Evolutionary conservation across 2,329 filamentous ascomycete species (phyloP), one percentile per base, ranked within the genome.

Genomic region (Colletotrichum camelliae): DNA sequence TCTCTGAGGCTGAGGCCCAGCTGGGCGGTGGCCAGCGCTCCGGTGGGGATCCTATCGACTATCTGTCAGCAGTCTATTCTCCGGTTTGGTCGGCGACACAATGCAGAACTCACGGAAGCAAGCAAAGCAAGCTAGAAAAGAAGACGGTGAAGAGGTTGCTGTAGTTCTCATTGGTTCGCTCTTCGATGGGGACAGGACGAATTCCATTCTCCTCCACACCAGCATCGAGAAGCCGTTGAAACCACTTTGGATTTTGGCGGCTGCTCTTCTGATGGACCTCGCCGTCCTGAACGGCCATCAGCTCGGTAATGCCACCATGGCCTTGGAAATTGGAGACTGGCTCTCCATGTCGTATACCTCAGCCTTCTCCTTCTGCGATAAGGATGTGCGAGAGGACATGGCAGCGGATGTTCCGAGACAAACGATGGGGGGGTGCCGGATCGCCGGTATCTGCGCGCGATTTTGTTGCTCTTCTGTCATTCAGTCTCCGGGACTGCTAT

Each of bases 101-200:
- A 7, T 13, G 27, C 15, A 8, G 15, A 8, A 35, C 89, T 82
- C 80, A 92, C 91, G 91, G 90, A 37, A 93, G 80, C 9, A 91
- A 85, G 79, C 89, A 91, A 58, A 90, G 84, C 72, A 91, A 87
- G 75, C 90, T 87, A 24, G 89, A 90, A 79, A 92, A 91, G 86
- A 91, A 92, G 29, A 92, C 84, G 5, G 90, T 91, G 79, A 93
- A 92, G 61, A 93, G 85, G 76, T 90, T 89, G 81, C 86, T 86
- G 77, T 89, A 89, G 43, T 86, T 84, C 10, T 85, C 90, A 76
- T 89, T 86, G 2, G 87, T 91, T 57, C 91, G 85, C 76, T 90
- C 84, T 70, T 90, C 87, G 27, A 87, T 76, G 1, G 90, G 88
- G 27, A 93, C 89, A 1, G 91, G 91, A 72, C 86, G 87, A 79